Conservation (phyloP, 495 filamentous ascomycete genomes). For the Daldinia vernicosa region DNA sequence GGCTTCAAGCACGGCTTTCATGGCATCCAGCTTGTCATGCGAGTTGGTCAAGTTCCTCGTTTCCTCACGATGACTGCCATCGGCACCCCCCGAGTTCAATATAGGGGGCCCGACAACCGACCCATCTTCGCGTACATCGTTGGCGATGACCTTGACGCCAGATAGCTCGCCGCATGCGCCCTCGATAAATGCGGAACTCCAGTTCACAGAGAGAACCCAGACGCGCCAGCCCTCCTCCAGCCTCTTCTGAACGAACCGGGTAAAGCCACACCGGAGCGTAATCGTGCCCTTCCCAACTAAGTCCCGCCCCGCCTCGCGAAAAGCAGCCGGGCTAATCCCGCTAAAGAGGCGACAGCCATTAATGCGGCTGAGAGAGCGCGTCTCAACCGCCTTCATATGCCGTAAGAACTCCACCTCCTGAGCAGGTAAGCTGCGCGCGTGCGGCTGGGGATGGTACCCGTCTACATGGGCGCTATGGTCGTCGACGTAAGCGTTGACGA, state of each 20-base stretch:
- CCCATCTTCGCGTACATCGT: constrained; percentile 47
- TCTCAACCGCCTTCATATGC: constrained; percentile 49
- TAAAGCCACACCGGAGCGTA: constrained; percentile 49
- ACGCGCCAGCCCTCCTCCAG: constrained; percentile 40
- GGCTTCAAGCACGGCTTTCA: constrained; percentile 27
- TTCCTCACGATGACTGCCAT: background rate
- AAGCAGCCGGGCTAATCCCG: constrained; percentile 28
- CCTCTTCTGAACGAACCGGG: constrained; percentile 40
- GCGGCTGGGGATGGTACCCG: constrained; percentile 40
- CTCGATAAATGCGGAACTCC: constrained; percentile 54
- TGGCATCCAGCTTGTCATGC: constrained; percentile 45
- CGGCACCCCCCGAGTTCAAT: constrained; percentile 20
- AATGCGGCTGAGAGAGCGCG: constrained; percentile 47
- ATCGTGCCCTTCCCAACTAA: constrained; percentile 42
- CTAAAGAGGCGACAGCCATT: constrained; percentile 48
- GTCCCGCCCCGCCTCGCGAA: constrained; percentile 42
- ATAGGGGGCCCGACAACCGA: constrained; percentile 47
- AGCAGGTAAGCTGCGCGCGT: constrained; percentile 31
- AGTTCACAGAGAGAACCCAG: constrained; percentile 57
- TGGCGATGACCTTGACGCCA: constrained; percentile 44
- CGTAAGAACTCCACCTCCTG: constrained; percentile 53
- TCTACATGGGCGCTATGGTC: constrained; percentile 47
- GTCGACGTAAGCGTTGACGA: constrained; percentile 50
- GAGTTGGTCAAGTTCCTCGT: constrained; percentile 45
- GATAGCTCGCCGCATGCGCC: constrained; percentile 40